Evolutionary conservation across 2,329 filamentous ascomycete species (phyloP).

Genomic region (Ceratocystis diversiconidia): DNA sequence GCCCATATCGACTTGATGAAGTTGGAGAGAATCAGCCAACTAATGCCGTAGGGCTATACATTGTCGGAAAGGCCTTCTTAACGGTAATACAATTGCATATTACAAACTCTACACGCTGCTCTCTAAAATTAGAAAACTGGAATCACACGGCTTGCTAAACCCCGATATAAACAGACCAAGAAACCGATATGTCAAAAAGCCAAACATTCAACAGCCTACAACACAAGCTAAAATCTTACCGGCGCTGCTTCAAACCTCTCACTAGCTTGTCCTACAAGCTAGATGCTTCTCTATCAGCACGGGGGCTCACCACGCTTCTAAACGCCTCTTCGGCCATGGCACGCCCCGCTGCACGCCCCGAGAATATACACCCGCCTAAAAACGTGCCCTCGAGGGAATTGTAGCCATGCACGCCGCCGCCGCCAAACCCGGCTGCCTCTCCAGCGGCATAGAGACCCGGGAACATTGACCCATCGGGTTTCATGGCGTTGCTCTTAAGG

Average conservation of each 20-base stretch:
- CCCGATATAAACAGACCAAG: no score
- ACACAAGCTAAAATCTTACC: background rate
- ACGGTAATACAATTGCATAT: no score
- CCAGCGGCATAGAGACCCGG: constrained; percentile 45
- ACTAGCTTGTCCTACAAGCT: constrained; percentile 5
- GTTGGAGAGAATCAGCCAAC: no score
- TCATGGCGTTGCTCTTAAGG: constrained; percentile 41
- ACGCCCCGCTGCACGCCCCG: constrained; percentile 41
- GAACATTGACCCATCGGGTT: constrained; percentile 33
- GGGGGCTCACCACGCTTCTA: background rate
- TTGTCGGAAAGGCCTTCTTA: no score
- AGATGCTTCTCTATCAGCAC: background rate
- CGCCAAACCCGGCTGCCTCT: constrained; percentile 46
- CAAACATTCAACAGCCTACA: no score
- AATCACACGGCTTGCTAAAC: background rate
- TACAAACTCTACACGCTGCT: no score
- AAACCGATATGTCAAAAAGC: no score
- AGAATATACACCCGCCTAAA: constrained; percentile 49
- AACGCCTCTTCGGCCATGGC: constrained; percentile 36
- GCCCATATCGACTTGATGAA: no score
- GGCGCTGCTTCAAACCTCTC: background rate
- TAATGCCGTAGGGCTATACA: no score
- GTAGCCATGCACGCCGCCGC: constrained; percentile 48
- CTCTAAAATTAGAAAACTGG: background rate
- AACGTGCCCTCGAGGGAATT: constrained; percentile 49